Base-by-base conservation (phyloP, 306 rosid species). In the Senna siamea region DNA sequence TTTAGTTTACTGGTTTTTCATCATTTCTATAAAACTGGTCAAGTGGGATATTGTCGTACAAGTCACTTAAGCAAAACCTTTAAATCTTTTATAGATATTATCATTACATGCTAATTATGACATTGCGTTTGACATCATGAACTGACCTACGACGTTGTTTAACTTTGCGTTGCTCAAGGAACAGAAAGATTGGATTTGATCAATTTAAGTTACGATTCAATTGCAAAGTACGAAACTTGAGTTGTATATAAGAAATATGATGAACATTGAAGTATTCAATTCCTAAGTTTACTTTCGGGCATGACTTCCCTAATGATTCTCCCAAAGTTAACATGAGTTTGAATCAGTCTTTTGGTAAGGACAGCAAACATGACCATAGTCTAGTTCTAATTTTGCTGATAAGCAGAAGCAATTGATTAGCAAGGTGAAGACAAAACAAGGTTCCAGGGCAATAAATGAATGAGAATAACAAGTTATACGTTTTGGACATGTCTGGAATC, bases 401-500 rank as follows among this genome's bases (percentile, higher is more conserved):
- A 55, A 62, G 62, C 9, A 40, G 64, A 38, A 56, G 38, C 44
- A 54, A n/a, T 37, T 37, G 40, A 37, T 37, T 37, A 7, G 40
- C 40, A 43, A 4, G 62, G 74, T 61, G 52, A 0, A 48, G 81
- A 82, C 51, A 66, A 60, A 69, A 70, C 20, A 76, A 76, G 67
- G 58, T 67, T 69, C 7, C 65, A 66, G 9, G 48, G 79, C 82
- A 81, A 75, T 76, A 84, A 86, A 83, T 87, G 89, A 76, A 78
- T 66, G 78, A 47, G 79, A 79, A 75, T 22, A 82, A 83, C 43
- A 4, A 69, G 23, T 66, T 70, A 61, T 54, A 63, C 80, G 17
- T 51, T 81, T 69, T 69, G 74, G 79, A 76, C 78, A 76, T 67
- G 70, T 66, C 63, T 6, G 80, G 53, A 46, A 67, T 74, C 76